Evolutionary conservation across 2,329 filamentous ascomycete genomes (phyloP), one percentile per base, ranked within the genome.

Genomic region (Cladorrhinum sp.): DNA sequence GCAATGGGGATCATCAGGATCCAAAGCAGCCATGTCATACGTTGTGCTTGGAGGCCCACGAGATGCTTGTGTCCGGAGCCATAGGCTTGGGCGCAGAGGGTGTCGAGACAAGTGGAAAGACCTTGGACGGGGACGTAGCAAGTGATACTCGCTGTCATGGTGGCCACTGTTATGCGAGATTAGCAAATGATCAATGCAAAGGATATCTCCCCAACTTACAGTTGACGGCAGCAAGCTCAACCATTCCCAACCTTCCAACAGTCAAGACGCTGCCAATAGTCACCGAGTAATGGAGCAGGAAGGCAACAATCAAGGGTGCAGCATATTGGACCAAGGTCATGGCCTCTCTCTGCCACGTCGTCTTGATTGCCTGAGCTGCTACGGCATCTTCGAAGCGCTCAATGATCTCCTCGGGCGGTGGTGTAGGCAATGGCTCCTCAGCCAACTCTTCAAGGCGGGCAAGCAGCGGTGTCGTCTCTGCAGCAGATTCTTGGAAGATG

Each of bases 41-140:
- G 82, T 73, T 94, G 90, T 63, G 92, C 79, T 69, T 95, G 90
- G 55, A 95, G 75, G 1, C 91, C 94, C 9, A 98, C 94, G 7
- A 98, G 84, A 68, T 93, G 90, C 72, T 90, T 95, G 72, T 89
- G 90, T 0, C 94, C 94, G 1, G 91, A 95, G 3, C 94, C 94
- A 71, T 96, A 98, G 0, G 94, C 94, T 74, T 98, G 94, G 0
- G 94, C 86, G 73, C 93, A 97, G 2, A 98, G 86, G 0, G 94
- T 98, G 75, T 98, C 94, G 48, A 98, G 80, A 65, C 89, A 92
- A 3, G 94, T 98, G 0, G 92, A 88, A 12, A 98, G 82, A n/a
- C 92, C 90, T 71, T 92, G 89, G 71, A 91, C 90, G 16, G 91
- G 85, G 0, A 88, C 89, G 70, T 90, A 88, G 61, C 89, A 91